phyloP scores from a whole-genome alignment of 768 basidiomycete genomes.

The Termitomyces sp. region DNA sequence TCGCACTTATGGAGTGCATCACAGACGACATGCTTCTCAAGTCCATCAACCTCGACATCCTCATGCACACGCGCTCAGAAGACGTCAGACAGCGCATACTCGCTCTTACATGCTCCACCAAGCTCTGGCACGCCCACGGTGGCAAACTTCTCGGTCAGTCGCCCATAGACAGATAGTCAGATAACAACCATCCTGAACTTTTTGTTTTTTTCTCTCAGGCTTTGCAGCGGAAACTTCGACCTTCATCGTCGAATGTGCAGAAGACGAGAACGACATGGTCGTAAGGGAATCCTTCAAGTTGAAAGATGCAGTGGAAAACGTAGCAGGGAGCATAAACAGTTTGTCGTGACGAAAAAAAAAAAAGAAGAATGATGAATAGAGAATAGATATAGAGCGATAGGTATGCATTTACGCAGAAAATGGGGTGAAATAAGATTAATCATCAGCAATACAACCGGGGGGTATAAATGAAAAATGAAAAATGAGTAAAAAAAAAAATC shows the following conservation, averaged over 20 bases:
- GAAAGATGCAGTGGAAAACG: slow-evolving; percentile 68
- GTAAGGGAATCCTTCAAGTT: slow-evolving; percentile 65
- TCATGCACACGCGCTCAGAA: slow-evolving; percentile 90
- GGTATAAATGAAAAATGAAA: slow-evolving; percentile 5
- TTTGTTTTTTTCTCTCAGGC: slow-evolving; percentile 35
- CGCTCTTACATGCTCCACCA: slow-evolving; percentile 64
- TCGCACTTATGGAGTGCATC: slow-evolving; percentile 50
- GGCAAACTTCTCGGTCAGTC: slow-evolving; percentile 68
- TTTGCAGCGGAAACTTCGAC: slow-evolving; percentile 79
- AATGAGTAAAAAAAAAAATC: neutral
- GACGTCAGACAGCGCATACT: slow-evolving; percentile 64
- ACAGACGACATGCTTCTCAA: slow-evolving; percentile 69
- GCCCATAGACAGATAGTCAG: too few relatives aligned
- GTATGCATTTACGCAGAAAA: neutral
- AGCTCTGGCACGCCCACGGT: slow-evolving; percentile 77
- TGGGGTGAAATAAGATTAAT: neutral
- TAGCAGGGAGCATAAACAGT: slow-evolving; percentile 62
- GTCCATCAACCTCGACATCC: slow-evolving; percentile 72
- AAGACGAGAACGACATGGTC: slow-evolving; percentile 86
- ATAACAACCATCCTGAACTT: too few relatives aligned
- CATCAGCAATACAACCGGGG: neutral
- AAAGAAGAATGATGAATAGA: slow-evolving; percentile 1
- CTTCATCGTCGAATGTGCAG: slow-evolving; percentile 83
- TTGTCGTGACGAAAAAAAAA: slow-evolving; percentile 23
- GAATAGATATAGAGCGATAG: slow-evolving; percentile 17